phyloP scores from a whole-genome alignment of 306 rosid species.

The Vachellia collinsii region DNA sequence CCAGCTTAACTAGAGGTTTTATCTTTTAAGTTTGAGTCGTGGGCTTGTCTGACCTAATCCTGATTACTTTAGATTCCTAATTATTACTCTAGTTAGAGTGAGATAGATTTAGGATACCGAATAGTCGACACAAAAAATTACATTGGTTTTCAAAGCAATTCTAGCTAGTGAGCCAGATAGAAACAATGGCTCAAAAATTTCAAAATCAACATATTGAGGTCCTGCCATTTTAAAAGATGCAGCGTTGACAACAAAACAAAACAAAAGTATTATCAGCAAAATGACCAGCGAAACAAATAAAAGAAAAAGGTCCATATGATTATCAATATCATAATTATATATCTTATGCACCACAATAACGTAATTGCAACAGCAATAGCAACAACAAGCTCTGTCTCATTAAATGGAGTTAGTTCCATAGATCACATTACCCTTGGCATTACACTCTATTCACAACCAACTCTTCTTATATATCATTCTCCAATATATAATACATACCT shows the following conservation, averaged over 20 bases:
- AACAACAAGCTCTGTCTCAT: neutral
- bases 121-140: neutral
- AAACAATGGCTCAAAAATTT: neutral
- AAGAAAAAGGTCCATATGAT: neutral
- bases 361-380: conserved; percentile 6
- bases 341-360: conserved; percentile 33
- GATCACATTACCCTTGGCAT: neutral
- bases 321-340: conserved; percentile 22
- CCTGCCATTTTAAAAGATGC: neutral
- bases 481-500: neutral
- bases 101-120: neutral
- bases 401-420: neutral
- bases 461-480: neutral
- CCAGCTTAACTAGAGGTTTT: too few species aligned
- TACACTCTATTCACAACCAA: neutral
- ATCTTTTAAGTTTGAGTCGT: too few species aligned
- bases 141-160: neutral
- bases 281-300: neutral
- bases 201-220: neutral
- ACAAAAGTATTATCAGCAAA: neutral
- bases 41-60: too few species aligned
- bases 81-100: neutral
- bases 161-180: neutral
- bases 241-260: neutral
- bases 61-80: neutral